Conservation (phyloP, 139 green algal species). For the Spirogloea muscicola region DNA sequence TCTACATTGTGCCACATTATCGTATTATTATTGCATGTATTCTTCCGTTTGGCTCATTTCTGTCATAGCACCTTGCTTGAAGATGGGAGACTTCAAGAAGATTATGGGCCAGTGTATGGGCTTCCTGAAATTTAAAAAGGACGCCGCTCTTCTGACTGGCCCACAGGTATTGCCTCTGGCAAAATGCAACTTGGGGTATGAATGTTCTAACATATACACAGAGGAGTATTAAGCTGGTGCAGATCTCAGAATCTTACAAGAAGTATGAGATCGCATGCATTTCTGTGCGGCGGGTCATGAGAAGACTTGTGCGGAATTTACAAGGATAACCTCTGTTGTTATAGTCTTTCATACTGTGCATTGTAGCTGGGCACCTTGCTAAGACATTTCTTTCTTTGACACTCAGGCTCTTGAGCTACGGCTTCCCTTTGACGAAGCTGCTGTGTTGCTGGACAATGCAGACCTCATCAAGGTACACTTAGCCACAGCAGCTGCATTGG, state of each 20-base stretch:
- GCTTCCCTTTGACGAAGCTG: constrained; percentile 34
- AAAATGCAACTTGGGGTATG: no score
- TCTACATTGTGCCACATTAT: neutral
- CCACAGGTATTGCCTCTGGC: no score
- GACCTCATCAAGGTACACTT: constrained; percentile 40
- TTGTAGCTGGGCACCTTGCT: neutral
- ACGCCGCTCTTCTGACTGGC: constrained; percentile 65
- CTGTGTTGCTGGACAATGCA: constrained; percentile 23
- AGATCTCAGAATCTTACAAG: constrained; percentile 72
- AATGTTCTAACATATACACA: constrained; percentile 53
- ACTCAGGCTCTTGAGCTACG: constrained; percentile 30
- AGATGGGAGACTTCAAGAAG: constrained; percentile 62
- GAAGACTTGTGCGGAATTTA: neutral
- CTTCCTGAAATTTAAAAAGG: constrained; percentile 87
- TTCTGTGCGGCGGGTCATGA: no score
- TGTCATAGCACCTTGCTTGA: neutral
- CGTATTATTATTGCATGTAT: neutral
- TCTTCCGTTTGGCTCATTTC: neutral
- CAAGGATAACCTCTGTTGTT: neutral
- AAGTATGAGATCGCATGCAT: constrained; percentile 52
- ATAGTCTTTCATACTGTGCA: neutral
- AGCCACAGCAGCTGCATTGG: constrained; percentile 11
- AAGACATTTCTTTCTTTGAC: neutral
- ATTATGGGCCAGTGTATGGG: constrained; percentile 76
- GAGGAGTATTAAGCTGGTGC: constrained; percentile 72